Conservation (phyloP, 2,329 filamentous ascomycete genomes). For the Botrytis paeoniae region DNA sequence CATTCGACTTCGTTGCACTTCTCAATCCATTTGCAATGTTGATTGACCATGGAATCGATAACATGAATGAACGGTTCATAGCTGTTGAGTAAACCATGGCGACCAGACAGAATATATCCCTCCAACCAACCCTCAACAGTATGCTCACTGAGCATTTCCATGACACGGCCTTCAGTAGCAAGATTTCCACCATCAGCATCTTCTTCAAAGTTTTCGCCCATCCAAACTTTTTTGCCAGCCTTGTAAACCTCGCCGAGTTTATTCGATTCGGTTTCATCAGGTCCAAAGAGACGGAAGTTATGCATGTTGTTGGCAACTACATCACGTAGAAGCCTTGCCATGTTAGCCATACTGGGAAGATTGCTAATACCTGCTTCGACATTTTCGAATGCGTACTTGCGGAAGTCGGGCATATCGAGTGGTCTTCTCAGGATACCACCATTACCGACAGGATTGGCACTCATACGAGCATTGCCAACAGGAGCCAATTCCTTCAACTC, state of each 20-base stretch:
- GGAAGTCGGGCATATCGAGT: slow-evolving; percentile 67
- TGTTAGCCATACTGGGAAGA: slow-evolving; percentile 66
- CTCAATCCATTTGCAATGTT: slow-evolving; percentile 83
- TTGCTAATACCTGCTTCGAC: slow-evolving; percentile 56
- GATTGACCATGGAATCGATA: slow-evolving; percentile 82
- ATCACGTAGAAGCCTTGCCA: slow-evolving; percentile 65
- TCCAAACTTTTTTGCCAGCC: slow-evolving; percentile 75
- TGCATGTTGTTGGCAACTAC: slow-evolving; percentile 61
- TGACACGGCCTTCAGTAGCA: slow-evolving; percentile 64
- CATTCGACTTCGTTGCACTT: slow-evolving; percentile 78
- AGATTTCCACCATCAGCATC: slow-evolving; percentile 73
- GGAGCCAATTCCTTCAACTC: slow-evolving; percentile 65
- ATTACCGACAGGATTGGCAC: slow-evolving; percentile 72
- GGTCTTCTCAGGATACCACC: slow-evolving; percentile 66
- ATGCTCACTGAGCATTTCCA: slow-evolving; percentile 83
- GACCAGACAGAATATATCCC: slow-evolving; percentile 71
- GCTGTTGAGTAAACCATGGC: slow-evolving; percentile 71
- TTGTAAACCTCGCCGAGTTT: slow-evolving; percentile 71
- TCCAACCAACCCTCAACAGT: slow-evolving; percentile 79
- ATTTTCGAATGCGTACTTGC: slow-evolving; percentile 61
- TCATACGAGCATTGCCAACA: slow-evolving; percentile 66
- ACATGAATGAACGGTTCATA: slow-evolving; percentile 83
- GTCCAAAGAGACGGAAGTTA: slow-evolving; percentile 74
- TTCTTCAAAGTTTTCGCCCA: slow-evolving; percentile 75
- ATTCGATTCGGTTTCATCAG: slow-evolving; percentile 80